Base-by-base conservation (phyloP, 2,329 filamentous ascomycete species). In the Botrytis paeoniae region DNA sequence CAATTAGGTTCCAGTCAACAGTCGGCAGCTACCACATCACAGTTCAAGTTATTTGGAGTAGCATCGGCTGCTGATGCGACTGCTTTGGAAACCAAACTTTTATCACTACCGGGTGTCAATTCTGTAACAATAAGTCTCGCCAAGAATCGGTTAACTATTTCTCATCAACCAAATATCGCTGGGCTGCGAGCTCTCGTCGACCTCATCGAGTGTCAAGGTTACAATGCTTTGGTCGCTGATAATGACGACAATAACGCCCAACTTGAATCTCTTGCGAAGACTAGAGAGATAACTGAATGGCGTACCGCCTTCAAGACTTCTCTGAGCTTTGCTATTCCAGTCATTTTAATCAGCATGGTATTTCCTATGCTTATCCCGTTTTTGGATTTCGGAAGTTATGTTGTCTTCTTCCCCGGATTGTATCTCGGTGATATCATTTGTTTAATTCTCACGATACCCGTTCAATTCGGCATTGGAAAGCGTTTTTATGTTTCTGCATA, bases 241-340 rank as follows among this genome's bases (percentile, higher is more conserved):
- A 92, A 91, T 70, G 94, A 98, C 78, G 96, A 99, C 83, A 98
- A 97, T 81, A 97, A 97, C 80, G 95, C 96, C 1, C 96, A 99
- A 81, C 88, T 99, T 3, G 94, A 98, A 82, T 98, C 96, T 1
- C 87, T 99, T 3, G 93, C 96, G 14, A 99, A 99, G 84, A 98
- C 96, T 0, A 93, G 93, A 78, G 96, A 99, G 82, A 97, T 99
- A 75, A 93, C 92, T 76, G 94, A 97, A 82, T 99, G 96, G 96
- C 90, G 89, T 75, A 88, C 86, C 43, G 93, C 94, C 0, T 97
- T 98, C 82, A 86, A 88, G 75, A 86, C 92, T 12, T 97, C 94
- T 0, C 79, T 93, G 4, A 86, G 87, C 5, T 98, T 98, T 80
- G 94, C 95, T 4, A 83, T 98, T 12, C 96, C 96, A 0, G 95